Evolutionary conservation across 1,284 basidiomycete species (phyloP), one percentile per base, ranked within the genome.

Genomic region (Flammula alnicola): DNA sequence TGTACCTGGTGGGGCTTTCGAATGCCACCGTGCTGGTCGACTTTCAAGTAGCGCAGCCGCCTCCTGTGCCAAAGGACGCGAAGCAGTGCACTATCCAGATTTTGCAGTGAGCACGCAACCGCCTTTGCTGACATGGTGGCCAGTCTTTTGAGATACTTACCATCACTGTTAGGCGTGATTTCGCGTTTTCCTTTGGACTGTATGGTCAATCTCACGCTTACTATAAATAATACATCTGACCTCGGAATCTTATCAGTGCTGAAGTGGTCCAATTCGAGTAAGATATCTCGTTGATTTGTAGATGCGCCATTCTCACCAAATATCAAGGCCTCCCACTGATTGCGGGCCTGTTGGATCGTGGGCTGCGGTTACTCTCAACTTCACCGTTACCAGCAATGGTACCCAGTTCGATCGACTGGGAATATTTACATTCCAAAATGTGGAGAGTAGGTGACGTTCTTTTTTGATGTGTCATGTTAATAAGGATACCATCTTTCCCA

Each of bases 371-470:
- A 86, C 80, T 12, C 70, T 89, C 33, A 89, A 90, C 63, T 82
- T 88, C 58, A 88, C 88, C 1, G 85, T 84, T n/a, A 86, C 86
- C 5, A 85, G 82, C 31, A 88, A 88, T 49, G 88, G 88, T 35
- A 89, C 86, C 7, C 88, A 91, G 63, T 91, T 81, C 49, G 88
- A 90, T 60, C 78, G 88, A 23, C 71, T 90, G 8, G 86, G 80
- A 2, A 78, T 83, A 12, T 86, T 91, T 57, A 87, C 84, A 2
- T 85, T 89, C 62, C 81, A 87, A 23, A 83, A 88, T 57, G 83
- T 86, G 5, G 88, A 90, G 65, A 88, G 87, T 86, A 57, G 54
- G 80, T 36, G 23, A 23, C 55, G 11, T 37, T 48, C n/a, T 27
- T 26, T 8, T 20, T 27, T 25, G 10, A 25, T 4, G 17, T 30